These are phyloP conservation scores for Hypomontagnella submonticulosa DNA, from an alignment of 495 filamentous ascomycete species.

Conservation along the genomic window DNA sequence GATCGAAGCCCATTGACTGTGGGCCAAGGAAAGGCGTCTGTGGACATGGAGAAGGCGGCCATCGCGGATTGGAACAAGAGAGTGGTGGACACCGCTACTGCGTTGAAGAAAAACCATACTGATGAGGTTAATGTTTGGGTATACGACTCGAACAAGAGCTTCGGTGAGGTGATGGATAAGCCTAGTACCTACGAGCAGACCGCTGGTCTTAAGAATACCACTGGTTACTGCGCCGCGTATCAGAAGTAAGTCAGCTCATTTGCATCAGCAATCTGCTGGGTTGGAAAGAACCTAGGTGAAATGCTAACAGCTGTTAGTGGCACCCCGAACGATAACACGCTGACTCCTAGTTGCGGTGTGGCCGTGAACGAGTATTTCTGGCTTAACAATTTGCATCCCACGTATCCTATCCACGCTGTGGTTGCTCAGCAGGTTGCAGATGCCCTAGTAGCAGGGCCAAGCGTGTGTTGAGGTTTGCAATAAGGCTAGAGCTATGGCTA, in stretches of 20 bases:
- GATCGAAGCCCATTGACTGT: conserved; percentile 69
- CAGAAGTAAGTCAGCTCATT: conserved; percentile 57
- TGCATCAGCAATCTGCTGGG: too few relatives aligned
- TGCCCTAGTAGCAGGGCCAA: conserved; percentile 51
- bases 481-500: neutral
- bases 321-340: conserved; percentile 61
- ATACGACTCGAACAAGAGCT: conserved; percentile 60
- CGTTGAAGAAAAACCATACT: conserved; percentile 49
- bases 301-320: conserved; percentile 54
- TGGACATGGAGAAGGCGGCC: conserved; percentile 47
- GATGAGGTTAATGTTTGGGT: conserved; percentile 57
- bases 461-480: conserved; percentile 39
- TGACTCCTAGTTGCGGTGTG: conserved; percentile 59
- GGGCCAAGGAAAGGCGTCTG: conserved; percentile 37
- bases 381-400: conserved; percentile 71
- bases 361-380: conserved; percentile 71
- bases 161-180: conserved; percentile 66
- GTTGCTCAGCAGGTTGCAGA: conserved; percentile 62
- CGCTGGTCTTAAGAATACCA: conserved; percentile 63
- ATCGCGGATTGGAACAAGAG: conserved; percentile 55
- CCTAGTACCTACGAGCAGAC: conserved; percentile 59
- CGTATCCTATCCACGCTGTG: conserved; percentile 67
- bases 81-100: conserved; percentile 47
- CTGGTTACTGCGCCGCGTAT: conserved; percentile 64
- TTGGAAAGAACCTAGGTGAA: neutral